phyloP scores from a whole-genome alignment of 2,329 filamentous ascomycete genomes.

The Colletotrichum filicis region DNA sequence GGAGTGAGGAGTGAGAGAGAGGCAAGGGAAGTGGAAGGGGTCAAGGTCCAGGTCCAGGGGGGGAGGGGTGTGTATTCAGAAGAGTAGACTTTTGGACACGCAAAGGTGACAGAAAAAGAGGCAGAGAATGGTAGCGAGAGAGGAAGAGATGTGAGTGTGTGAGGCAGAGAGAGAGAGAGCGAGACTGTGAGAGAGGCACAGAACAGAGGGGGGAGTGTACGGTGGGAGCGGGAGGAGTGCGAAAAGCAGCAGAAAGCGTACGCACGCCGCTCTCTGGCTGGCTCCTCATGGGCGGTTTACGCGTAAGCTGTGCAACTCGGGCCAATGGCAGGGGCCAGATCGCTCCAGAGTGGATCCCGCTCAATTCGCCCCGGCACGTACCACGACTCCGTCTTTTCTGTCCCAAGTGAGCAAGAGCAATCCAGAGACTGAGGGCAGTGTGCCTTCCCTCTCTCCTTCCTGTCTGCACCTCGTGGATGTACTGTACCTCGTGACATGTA shows the following conservation, averaged over 20 bases:
- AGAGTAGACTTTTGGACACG: neutral
- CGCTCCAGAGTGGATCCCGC: conserved; percentile 21
- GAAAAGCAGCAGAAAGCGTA: conserved; percentile 26
- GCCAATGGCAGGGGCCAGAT: conserved; percentile 38
- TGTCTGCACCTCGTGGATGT: neutral
- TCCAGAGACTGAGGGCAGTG: neutral
- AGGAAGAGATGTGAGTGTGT: neutral
- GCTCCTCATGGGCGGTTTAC: conserved; percentile 41
- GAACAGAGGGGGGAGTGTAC: conserved; percentile 4
- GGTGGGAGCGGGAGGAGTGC: conserved; percentile 10
- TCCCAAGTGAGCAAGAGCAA: conserved; percentile 2
- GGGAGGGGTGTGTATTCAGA: neutral
- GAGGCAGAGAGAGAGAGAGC: neutral
- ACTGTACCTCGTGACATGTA: neutral
- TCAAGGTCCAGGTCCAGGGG: neutral
- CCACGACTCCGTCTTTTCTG: conserved; percentile 17
- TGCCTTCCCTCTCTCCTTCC: neutral
- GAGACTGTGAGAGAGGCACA: neutral
- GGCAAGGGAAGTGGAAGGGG: conserved; percentile 15
- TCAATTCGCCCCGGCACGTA: conserved; percentile 34
- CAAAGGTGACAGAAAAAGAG: neutral
- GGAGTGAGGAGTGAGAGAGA: neutral
- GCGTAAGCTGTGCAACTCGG: conserved; percentile 43
- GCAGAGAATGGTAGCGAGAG: neutral
- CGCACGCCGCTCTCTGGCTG: conserved; percentile 31